Conservation (phyloP, 2,329 filamentous ascomycete genomes). For the Pestalotiopsis sp. region DNA sequence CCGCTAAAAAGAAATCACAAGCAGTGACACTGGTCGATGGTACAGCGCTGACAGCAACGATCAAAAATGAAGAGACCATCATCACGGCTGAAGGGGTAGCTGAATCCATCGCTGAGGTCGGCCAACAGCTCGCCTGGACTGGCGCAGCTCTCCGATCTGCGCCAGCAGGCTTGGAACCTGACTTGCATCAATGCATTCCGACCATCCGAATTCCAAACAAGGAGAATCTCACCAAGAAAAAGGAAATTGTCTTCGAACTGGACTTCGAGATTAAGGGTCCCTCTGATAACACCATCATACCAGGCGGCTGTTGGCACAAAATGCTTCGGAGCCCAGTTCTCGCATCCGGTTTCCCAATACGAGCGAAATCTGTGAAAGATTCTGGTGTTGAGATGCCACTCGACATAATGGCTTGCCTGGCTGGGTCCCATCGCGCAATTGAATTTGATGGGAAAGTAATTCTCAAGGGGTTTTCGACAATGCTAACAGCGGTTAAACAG, state of each 20-base stretch:
- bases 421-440: conserved; percentile 17
- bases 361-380: conserved; percentile 14
- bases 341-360: conserved; percentile 31
- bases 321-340: conserved; percentile 30
- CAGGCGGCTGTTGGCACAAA: conserved; percentile 31
- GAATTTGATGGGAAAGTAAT: conserved; percentile 27
- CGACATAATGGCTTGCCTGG: conserved; percentile 26
- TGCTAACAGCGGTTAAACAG: conserved; percentile 28
- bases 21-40: too few species aligned
- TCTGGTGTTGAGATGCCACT: conserved; percentile 34
- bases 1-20: too few species aligned
- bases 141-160: conserved; percentile 30
- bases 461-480: conserved; percentile 36
- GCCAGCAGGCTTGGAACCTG: conserved; percentile 9
- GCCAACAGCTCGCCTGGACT: conserved; percentile 37
- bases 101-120: conserved; percentile 32
- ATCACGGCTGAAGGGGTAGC: not conserved
- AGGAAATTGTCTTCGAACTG: not conserved
- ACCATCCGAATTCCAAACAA: not conserved
- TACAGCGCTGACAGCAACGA: too few species aligned
- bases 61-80: not conserved
- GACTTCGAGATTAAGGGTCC: not conserved
- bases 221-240: not conserved
- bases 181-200: not conserved
- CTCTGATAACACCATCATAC: not conserved